phyloP scores from a whole-genome alignment of 495 filamentous ascomycete species.

The Evernia prunastri region DNA sequence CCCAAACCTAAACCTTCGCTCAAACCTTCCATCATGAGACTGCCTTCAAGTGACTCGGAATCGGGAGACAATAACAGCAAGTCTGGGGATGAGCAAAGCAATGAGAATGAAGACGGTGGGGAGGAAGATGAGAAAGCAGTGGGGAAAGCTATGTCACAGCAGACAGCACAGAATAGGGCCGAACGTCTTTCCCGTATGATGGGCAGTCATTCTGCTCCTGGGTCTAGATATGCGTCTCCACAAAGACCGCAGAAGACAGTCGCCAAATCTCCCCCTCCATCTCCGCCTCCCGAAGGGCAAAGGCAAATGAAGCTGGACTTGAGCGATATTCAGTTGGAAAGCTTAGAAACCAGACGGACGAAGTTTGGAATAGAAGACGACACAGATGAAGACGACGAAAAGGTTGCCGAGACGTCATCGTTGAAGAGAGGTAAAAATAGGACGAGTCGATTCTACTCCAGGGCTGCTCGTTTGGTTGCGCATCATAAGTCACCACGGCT shows the following conservation, averaged over 20 bases:
- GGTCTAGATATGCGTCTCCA: constrained; percentile 21
- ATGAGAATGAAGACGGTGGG: not conserved
- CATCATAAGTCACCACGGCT: constrained; percentile 31
- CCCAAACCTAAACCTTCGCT: constrained; percentile 8
- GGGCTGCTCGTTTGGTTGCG: constrained; percentile 18
- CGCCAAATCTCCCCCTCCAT: constrained; percentile 21
- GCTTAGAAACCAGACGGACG: constrained; percentile 18
- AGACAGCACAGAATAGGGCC: constrained; percentile 25
- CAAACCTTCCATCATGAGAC: constrained; percentile 14
- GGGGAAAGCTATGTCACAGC: constrained; percentile 23
- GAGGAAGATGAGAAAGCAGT: constrained; percentile 14
- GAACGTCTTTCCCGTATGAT: constrained; percentile 25
- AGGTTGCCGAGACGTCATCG: not conserved
- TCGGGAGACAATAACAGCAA: not conserved
- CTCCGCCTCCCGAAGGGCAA: constrained; percentile 14
- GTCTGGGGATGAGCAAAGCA: not conserved
- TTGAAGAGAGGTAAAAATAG: constrained; percentile 6
- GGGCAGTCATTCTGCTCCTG: constrained; percentile 28
- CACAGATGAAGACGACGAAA: constrained; percentile 21
- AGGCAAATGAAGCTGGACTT: constrained; percentile 21
- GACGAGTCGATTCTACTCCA: constrained; percentile 1
- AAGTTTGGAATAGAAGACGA: constrained; percentile 29
- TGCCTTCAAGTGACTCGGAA: constrained; percentile 13
- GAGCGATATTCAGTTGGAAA: constrained; percentile 26
- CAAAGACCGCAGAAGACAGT: constrained; percentile 6